Percentiles rank a stretch among this genome's conserved stretches.
Evolutionary conservation across 352 stramenopile genomes (phyloP).

Genomic region (Globisporangium yorkense): DNA sequence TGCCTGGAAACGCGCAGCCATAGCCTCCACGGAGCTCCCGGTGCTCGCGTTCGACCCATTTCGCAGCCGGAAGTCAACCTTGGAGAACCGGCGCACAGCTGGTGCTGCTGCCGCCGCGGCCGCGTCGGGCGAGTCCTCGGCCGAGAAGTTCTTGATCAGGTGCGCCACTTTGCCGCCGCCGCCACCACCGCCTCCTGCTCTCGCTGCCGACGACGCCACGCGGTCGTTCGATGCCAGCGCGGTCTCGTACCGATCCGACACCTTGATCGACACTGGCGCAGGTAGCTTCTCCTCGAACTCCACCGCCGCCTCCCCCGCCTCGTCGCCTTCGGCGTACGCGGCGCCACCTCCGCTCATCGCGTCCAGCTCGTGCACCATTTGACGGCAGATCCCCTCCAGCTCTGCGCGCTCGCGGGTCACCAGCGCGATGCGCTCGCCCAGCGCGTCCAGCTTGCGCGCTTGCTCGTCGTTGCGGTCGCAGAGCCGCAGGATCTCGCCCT

Average conservation of each 20-base stretch:
- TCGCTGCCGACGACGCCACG: neutral
- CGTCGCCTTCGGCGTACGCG: conserved; percentile 2
- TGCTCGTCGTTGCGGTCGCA: conserved; percentile 61
- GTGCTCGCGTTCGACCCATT: conserved; percentile 28
- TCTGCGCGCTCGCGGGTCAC: conserved; percentile 47
- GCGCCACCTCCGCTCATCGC: conserved; percentile 1
- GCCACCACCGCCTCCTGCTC: conserved; percentile 3
- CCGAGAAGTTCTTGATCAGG: conserved; percentile 72
- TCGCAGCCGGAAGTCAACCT: conserved; percentile 34
- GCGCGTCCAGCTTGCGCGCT: conserved; percentile 33
- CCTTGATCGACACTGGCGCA: conserved; percentile 16
- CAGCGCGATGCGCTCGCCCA: conserved; percentile 37
- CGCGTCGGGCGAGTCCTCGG: conserved; percentile 19
- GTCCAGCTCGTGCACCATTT: conserved; percentile 62
- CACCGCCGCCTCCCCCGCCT: conserved; percentile 8
- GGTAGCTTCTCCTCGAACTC: conserved; percentile 6
- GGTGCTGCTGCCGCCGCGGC: conserved; percentile 6
- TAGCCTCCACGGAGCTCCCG: conserved; percentile 13
- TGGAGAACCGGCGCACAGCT: conserved; percentile 23
- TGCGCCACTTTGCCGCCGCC: conserved; percentile 36
- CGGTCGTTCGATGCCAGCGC: conserved; percentile 20
- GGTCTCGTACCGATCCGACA: conserved; percentile 44
- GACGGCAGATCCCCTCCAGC: conserved; percentile 43
- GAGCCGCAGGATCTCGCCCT: conserved; percentile 37
- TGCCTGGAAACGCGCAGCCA: conserved; percentile 15